Conservation (phyloP, 345 rosid species). For the Dipteronia dyeriana region DNA sequence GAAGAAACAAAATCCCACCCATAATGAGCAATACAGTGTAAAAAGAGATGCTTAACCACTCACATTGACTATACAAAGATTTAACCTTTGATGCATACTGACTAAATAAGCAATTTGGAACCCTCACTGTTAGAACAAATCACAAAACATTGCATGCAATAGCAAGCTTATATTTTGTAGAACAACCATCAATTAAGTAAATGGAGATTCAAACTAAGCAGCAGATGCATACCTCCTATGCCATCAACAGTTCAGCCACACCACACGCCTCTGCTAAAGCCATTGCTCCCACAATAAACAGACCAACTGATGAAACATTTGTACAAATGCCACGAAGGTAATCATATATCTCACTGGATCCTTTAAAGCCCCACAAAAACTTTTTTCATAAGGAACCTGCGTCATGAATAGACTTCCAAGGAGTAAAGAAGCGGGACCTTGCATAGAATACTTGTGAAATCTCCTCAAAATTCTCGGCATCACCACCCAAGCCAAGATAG, state of each 20-base stretch:
- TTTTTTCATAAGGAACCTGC: slow-evolving; percentile 70
- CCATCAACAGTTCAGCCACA: slow-evolving; percentile 96
- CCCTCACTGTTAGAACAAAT: not conserved
- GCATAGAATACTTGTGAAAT: slow-evolving; percentile 60
- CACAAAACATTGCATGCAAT: too few species aligned
- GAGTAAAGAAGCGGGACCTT: slow-evolving; percentile 54
- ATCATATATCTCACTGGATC: slow-evolving; percentile 78
- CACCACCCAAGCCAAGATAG: slow-evolving; percentile 80
- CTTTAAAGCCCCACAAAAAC: slow-evolving; percentile 89
- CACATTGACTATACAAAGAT: not conserved
- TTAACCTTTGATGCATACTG: not conserved
- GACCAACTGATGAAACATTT: slow-evolving; percentile 89
- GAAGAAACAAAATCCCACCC: not conserved
- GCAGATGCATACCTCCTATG: slow-evolving; percentile 65
- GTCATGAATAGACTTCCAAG: slow-evolving; percentile 37
- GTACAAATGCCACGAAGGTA: slow-evolving; percentile 80
- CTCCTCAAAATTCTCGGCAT: slow-evolving; percentile 81
- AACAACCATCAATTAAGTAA: not conserved
- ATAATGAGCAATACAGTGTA: not conserved
- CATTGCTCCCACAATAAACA: slow-evolving; percentile 72
- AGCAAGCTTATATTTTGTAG: too few species aligned
- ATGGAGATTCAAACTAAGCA: not conserved
- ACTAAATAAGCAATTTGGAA: not conserved
- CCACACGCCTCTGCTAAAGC: slow-evolving; percentile 96
- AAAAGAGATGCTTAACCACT: not conserved